Evolutionary conservation across 2,329 filamentous ascomycete species (phyloP).

Genomic region (Dryadomyces quercus-mongolicae): DNA sequence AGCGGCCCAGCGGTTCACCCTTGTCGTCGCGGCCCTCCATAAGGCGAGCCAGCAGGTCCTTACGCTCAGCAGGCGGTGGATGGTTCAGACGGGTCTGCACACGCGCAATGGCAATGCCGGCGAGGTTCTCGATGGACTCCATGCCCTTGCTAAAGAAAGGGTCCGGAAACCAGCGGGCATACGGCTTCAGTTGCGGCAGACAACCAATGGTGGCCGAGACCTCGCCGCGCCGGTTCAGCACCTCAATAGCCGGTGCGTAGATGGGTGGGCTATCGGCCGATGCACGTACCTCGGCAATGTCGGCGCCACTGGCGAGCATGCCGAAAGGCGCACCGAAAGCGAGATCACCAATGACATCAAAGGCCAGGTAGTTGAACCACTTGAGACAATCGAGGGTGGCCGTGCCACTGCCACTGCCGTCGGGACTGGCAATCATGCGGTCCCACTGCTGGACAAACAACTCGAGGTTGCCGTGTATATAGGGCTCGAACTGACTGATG

Average conservation of each 20-base stretch:
- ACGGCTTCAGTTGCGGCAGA: constrained; percentile 63
- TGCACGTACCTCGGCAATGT: constrained; percentile 63
- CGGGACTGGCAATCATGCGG: constrained; percentile 30
- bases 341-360: constrained; percentile 40
- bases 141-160: constrained; percentile 69
- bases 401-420: constrained; percentile 32
- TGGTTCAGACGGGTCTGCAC: constrained; percentile 59
- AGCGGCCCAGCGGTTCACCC: constrained; percentile 60
- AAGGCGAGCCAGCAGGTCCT: constrained; percentile 69
- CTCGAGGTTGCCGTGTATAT: constrained; percentile 70
- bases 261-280: constrained; percentile 46
- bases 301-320: constrained; percentile 66
- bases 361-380: constrained; percentile 64
- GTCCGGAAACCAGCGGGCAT: constrained; percentile 68
- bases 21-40: constrained; percentile 79
- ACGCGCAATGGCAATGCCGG: constrained; percentile 76
- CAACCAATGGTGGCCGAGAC: constrained; percentile 72
- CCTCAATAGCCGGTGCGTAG: constrained; percentile 72
- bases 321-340: constrained; percentile 71
- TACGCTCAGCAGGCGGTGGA: constrained; percentile 31
- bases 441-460: constrained; percentile 65
- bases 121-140: constrained; percentile 64
- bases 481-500: constrained; percentile 75
- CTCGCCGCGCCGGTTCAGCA: constrained; percentile 78
- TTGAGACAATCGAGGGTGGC: constrained; percentile 60